These are phyloP conservation scores for Fusarium sp. DNA, from an alignment of 2,329 filamentous ascomycete species.

Conservation along the genomic window DNA sequence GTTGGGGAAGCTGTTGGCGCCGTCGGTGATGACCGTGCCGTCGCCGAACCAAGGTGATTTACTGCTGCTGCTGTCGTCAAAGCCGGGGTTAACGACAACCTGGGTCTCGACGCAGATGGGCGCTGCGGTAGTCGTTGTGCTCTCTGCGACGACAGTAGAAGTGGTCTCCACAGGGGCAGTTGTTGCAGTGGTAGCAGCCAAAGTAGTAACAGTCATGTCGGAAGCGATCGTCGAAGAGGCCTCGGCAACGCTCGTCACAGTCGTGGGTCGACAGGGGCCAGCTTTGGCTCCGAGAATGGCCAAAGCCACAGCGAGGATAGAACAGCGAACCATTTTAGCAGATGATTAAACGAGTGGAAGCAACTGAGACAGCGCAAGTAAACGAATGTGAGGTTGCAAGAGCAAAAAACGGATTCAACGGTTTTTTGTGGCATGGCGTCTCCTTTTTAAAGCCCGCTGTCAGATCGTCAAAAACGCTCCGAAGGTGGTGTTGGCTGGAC, in stretches of 20 bases:
- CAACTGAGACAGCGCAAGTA: neutral
- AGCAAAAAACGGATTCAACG: fast-evolving
- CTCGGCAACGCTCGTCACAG: neutral
- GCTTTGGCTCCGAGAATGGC: neutral
- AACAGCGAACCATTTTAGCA: neutral
- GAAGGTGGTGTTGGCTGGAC: neutral
- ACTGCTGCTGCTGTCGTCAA: neutral
- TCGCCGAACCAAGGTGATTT: neutral
- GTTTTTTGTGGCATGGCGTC: neutral
- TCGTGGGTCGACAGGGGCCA: neutral
- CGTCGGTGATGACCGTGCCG: neutral
- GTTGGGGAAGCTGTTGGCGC: neutral
- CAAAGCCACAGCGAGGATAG: neutral
- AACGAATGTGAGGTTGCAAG: neutral
- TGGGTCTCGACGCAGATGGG: neutral
- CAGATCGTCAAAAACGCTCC: neutral
- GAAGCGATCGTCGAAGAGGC: neutral
- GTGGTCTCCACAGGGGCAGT: neutral
- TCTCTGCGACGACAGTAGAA: neutral
- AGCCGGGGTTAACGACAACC: neutral
- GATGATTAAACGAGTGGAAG: neutral
- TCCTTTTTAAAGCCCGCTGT: neutral
- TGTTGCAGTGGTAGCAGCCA: neutral
- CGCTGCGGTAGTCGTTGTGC: neutral
- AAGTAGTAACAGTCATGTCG: neutral